A percentile compares a stretch with the other conserved stretches of the same genome.
Evolutionary conservation across 1,284 basidiomycete species (phyloP).

Genomic region (Austropuccinia psidii): DNA sequence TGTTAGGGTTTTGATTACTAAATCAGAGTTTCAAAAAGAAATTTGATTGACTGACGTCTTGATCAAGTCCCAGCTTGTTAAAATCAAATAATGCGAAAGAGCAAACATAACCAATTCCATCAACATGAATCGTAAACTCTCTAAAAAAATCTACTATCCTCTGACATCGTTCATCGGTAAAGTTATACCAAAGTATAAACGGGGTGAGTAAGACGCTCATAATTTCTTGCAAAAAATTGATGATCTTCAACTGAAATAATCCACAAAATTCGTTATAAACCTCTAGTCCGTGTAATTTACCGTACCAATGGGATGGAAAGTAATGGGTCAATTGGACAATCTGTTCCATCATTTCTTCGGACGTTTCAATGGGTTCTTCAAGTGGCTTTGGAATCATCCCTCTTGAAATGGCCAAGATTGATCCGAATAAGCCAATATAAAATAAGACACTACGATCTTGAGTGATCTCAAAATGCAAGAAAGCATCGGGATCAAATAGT

Average conservation of each 20-base stretch:
- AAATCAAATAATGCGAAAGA: conserved; percentile 98
- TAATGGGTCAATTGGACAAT: conserved; percentile 92
- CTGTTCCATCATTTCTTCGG: conserved; percentile 80
- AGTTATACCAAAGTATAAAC: conserved; percentile 82
- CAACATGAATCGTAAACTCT: conserved; percentile 92
- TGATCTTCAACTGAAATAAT: conserved; percentile 78
- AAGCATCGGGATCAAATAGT: conserved; percentile 68
- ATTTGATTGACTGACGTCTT: background rate
- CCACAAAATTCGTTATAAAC: conserved; percentile 78
- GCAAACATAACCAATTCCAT: conserved; percentile 91
- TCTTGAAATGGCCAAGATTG: conserved; percentile 74
- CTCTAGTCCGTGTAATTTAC: conserved; percentile 76
- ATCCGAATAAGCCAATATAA: conserved; percentile 80
- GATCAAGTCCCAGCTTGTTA: conserved; percentile 23
- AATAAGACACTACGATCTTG: conserved; percentile 85
- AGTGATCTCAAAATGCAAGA: conserved; percentile 89
- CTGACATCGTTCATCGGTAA: conserved; percentile 51
- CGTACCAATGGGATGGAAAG: conserved; percentile 85
- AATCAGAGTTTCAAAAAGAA: background rate
- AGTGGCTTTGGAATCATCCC: conserved; percentile 70
- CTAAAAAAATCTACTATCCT: conserved; percentile 86
- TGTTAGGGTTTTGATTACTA: background rate
- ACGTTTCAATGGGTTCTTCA: conserved; percentile 84
- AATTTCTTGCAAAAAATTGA: conserved; percentile 78
- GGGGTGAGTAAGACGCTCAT: conserved; percentile 86